Conservation (phyloP, 2,329 filamentous ascomycete genomes). For the Macroventuria anomochaeta region DNA sequence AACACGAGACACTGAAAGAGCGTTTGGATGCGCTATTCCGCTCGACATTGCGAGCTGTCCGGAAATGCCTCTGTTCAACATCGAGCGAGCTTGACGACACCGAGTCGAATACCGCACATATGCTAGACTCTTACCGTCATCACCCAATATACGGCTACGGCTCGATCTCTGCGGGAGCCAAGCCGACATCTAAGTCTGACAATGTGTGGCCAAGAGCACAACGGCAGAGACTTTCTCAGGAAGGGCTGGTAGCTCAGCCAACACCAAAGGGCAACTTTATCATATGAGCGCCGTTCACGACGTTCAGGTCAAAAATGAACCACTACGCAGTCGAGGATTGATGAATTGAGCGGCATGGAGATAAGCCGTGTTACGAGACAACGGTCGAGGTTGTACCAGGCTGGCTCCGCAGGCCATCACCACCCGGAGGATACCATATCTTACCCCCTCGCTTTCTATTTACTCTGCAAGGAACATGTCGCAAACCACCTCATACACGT, state of each 20-base stretch:
- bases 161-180: neutral
- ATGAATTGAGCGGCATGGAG: neutral
- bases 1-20: neutral
- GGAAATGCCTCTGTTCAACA: neutral
- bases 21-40: neutral
- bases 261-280: neutral
- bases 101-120: neutral
- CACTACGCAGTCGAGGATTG: neutral
- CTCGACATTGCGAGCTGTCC: neutral
- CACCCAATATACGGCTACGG: neutral
- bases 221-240: neutral
- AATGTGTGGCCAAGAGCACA: neutral
- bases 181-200: neutral
- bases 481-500: too few relatives aligned
- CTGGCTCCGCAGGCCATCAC: too few relatives aligned
- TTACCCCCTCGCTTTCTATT: too few relatives aligned
- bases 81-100: constrained; percentile 2
- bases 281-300: neutral
- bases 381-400: too few relatives aligned
- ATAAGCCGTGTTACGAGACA: too few relatives aligned
- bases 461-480: too few relatives aligned
- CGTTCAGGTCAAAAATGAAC: neutral
- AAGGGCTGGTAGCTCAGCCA: neutral
- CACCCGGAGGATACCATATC: too few relatives aligned
- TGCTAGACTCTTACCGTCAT: neutral